These are phyloP conservation scores for Nannizziopsis barbatae DNA, from an alignment of 2,329 filamentous ascomycete species.

Conservation along the genomic window DNA sequence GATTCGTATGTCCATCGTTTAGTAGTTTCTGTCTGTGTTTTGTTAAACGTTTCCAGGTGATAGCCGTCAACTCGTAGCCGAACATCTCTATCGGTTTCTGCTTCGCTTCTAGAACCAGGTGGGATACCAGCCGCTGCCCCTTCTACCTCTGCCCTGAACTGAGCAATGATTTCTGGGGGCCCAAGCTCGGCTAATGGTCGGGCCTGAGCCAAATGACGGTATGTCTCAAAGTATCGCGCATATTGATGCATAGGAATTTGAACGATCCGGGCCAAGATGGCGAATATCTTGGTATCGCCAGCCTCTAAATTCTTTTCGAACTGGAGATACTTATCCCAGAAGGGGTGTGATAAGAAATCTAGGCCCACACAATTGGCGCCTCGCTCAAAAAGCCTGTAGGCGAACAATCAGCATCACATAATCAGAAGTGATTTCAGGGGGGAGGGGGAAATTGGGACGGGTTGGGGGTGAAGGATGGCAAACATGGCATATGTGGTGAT, in stretches of 20 bases:
- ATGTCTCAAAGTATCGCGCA: conserved; percentile 85
- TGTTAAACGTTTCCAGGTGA: conserved; percentile 69
- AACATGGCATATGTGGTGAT: conserved; percentile 36
- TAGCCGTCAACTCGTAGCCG: conserved; percentile 67
- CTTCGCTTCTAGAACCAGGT: conserved; percentile 48
- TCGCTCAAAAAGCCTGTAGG: conserved; percentile 74
- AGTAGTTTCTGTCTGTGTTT: conserved; percentile 74
- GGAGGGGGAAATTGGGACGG: conserved; percentile 23
- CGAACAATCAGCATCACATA: conserved; percentile 26
- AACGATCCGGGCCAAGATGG: conserved; percentile 69
- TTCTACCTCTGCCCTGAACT: conserved; percentile 62
- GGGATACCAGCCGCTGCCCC: conserved; percentile 35
- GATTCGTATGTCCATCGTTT: conserved; percentile 93
- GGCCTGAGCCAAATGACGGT: conserved; percentile 62
- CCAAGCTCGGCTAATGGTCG: conserved; percentile 64
- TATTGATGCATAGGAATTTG: conserved; percentile 94
- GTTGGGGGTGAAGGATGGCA: conserved; percentile 32
- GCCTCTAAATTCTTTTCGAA: conserved; percentile 86
- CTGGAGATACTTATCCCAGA: conserved; percentile 98
- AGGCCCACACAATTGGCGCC: conserved; percentile 74
- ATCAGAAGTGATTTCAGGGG: conserved; percentile 17
- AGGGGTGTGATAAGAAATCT: conserved; percentile 87
- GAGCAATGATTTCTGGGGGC: conserved; percentile 53
- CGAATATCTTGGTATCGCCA: conserved; percentile 65
- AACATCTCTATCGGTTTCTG: conserved; percentile 74